Evolutionary conservation across 1,284 basidiomycete species (phyloP).

Genomic region (Laetiporus sulphureus): DNA sequence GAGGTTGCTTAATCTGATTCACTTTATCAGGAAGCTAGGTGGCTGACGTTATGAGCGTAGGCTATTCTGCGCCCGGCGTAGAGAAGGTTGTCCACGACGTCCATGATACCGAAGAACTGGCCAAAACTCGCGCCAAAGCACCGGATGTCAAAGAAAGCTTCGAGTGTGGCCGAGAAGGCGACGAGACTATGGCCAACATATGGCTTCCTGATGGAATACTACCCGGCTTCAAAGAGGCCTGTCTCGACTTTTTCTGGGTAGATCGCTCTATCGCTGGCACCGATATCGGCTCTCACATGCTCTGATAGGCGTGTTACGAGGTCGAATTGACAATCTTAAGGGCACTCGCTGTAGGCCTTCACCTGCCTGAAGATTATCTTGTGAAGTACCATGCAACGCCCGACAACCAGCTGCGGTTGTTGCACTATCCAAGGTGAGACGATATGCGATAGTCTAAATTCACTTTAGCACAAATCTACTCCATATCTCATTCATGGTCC

Average conservation of each 20-base stretch:
- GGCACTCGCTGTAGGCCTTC: slow-evolving; percentile 47
- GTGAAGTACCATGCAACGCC: slow-evolving; percentile 34
- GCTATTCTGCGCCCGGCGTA: slow-evolving; percentile 40
- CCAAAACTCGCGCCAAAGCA: slow-evolving; percentile 28
- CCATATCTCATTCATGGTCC: too few species aligned
- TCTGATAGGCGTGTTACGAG: slow-evolving; percentile 35
- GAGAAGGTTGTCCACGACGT: slow-evolving; percentile 41
- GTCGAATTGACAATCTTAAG: slow-evolving; percentile 37
- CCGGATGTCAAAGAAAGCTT: slow-evolving; percentile 54
- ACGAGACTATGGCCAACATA: slow-evolving; percentile 44
- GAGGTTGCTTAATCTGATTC: slow-evolving; percentile 30
- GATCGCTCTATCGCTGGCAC: too few species aligned
- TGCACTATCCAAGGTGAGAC: slow-evolving; percentile 47
- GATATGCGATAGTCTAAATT: background rate
- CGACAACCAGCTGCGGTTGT: slow-evolving; percentile 51
- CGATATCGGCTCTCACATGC: too few species aligned
- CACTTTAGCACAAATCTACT: too few species aligned
- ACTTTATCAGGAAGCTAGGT: background rate
- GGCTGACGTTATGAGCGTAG: slow-evolving; percentile 18
- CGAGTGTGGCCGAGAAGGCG: slow-evolving; percentile 44
- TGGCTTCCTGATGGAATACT: slow-evolving; percentile 51
- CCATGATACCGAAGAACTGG: slow-evolving; percentile 33
- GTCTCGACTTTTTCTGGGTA: slow-evolving; percentile 49
- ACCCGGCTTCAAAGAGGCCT: slow-evolving; percentile 46
- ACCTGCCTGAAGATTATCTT: slow-evolving; percentile 42